Evolutionary conservation across 2,329 filamentous ascomycete genomes (phyloP), one percentile per base, ranked within the genome.

Genomic region (Fusarium mexicanum): DNA sequence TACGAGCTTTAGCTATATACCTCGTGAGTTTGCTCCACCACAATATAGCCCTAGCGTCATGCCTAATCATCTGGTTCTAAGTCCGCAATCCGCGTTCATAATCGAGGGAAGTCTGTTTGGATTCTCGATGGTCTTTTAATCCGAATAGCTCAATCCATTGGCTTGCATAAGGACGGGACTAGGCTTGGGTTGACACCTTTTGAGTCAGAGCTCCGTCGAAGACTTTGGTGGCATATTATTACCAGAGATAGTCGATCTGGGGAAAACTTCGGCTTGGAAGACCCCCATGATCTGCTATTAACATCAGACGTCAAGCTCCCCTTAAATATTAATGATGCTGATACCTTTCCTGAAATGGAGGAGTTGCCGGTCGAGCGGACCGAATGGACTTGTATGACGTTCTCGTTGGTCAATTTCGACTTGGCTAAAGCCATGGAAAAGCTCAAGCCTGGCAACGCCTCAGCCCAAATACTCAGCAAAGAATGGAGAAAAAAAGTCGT

Each of bases 171-270:
- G 3, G 62, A 66, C 6, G 61, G 65, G 4, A 14, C 8, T 9
- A n/a, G n/a, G 9, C 46, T 67, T 29, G 40, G 29, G 0, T 31
- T 66, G 12, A 20, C 40, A 11, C n/a, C 26, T 2, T 67, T 66
- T 10, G 65, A 60, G 4, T 35, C 61, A 17, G 62, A 67, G 20
- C 44, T 67, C 3, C 61, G 53, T 18, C 65, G 62, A 29, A 47
- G 62, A 9, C 18, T 66, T 22, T 67, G 62, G 65, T 67, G 65
- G 62, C 65, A 67, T 31, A 33, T 67, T 5, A 66, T 67, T 6
- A 60, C 61, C 1, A 60, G 51, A 26, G 65, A 67, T 6, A 66
- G 40, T 7, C 61, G 65, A 2, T 43, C 65, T 3, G 65, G 53
- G 0, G 65, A 67, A 31, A 61, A 67, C n/a, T 67, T 53, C 13